phyloP scores from a whole-genome alignment of 805 yeast genomes.

The Metschnikowia matae region DNA sequence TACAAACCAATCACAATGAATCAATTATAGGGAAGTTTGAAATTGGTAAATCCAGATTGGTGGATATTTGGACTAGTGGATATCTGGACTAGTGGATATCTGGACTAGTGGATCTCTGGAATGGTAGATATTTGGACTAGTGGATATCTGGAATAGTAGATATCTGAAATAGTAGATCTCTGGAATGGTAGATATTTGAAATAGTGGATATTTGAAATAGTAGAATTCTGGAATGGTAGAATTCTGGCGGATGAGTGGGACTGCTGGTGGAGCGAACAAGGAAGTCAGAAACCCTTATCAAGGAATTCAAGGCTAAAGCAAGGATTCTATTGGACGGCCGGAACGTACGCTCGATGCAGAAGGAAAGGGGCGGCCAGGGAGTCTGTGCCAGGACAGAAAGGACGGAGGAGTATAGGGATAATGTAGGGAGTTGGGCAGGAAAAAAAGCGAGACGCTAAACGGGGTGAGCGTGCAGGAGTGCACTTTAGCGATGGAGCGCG shows the following conservation, averaged over 20 bases:
- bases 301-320: not conserved
- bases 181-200: no score
- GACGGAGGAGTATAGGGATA: not conserved
- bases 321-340: not conserved
- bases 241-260: no score
- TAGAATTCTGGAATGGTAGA: no score
- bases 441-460: constrained; percentile 4
- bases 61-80: no score
- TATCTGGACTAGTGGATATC: no score
- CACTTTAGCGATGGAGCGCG: constrained; percentile 4
- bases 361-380: not conserved
- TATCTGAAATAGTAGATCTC: no score
- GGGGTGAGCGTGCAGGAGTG: constrained; percentile 5
- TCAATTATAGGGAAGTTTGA: not conserved
- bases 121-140: no score
- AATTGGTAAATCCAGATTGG: not conserved
- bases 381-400: not conserved
- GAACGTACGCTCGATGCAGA: not conserved
- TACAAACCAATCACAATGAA: no score
- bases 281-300: not conserved
- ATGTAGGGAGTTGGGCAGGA: constrained; percentile 4
- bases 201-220: no score
- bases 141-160: no score
- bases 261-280: no score
- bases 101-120: no score